Conservation (phyloP, 2,329 filamentous ascomycete species). For the Phaeoacremonium minimum region DNA sequence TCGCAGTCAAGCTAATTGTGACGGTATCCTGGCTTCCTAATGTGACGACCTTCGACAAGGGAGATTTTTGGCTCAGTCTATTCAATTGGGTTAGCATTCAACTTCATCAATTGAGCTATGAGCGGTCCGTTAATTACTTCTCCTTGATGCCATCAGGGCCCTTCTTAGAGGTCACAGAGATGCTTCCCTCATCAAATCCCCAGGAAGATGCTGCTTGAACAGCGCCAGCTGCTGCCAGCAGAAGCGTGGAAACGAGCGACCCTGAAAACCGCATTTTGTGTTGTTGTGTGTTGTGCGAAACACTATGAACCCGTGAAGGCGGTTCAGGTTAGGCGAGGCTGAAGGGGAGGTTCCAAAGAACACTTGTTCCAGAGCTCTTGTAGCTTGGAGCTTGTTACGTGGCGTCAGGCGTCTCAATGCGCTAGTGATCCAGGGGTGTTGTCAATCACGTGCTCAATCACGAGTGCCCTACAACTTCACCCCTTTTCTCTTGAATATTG, state of each 20-base stretch:
- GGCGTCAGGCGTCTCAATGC: no score
- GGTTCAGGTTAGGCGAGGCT: no score
- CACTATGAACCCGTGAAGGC: no score
- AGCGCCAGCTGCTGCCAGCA: slow-evolving; percentile 45
- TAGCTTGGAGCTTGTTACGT: background rate
- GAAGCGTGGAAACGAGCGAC: slow-evolving; percentile 31
- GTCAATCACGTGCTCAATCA: no score
- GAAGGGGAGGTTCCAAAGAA: no score
- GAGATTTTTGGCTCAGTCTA: slow-evolving; percentile 56
- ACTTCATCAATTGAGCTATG: no score
- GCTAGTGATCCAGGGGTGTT: no score
- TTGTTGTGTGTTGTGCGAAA: no score
- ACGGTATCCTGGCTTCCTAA: slow-evolving; percentile 68
- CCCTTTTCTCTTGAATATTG: no score
- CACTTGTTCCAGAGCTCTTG: background rate
- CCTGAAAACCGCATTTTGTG: slow-evolving; percentile 34
- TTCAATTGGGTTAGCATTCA: no score
- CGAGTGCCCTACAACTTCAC: no score
- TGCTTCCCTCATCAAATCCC: slow-evolving; percentile 69
- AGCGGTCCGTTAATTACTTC: no score
- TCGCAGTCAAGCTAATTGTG: slow-evolving; percentile 77
- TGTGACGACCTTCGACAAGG: slow-evolving; percentile 58
- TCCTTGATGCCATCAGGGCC: slow-evolving; percentile 56
- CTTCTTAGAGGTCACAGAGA: slow-evolving; percentile 65
- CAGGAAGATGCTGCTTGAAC: slow-evolving; percentile 57